phyloP scores from a whole-genome alignment of 2,329 filamentous ascomycete genomes.

The Fonsecaea pedrosoi region DNA sequence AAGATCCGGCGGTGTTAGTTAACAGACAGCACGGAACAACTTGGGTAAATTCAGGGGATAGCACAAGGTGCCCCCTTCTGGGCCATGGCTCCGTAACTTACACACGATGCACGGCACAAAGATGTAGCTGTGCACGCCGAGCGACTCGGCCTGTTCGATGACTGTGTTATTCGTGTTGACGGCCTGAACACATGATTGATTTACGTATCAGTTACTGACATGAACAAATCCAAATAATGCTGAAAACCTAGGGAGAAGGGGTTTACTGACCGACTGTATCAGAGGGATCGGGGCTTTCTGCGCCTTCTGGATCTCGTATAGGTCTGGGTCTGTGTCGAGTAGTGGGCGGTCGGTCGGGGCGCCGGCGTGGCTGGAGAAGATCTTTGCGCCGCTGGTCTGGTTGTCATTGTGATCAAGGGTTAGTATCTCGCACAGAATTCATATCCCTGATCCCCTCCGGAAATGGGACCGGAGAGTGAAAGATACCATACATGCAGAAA shows the following conservation, averaged over 20 bases:
- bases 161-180: slow-evolving; percentile 52
- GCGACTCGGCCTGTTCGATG: slow-evolving; percentile 52
- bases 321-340: slow-evolving; percentile 52
- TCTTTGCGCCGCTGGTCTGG: slow-evolving; percentile 58
- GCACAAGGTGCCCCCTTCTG: no score
- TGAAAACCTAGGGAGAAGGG: no score
- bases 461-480: no score
- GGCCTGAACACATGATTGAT: slow-evolving; percentile 42
- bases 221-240: no score
- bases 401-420: background rate
- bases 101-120: slow-evolving; percentile 62
- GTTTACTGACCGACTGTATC: slow-evolving; percentile 41
- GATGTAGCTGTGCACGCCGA: slow-evolving; percentile 59
- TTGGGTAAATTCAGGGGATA: no score
- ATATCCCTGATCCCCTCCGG: no score
- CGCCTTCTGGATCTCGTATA: slow-evolving; percentile 55
- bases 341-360: slow-evolving; percentile 52
- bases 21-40: no score
- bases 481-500: slow-evolving; percentile 56
- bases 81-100: slow-evolving; percentile 1
- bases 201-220: no score
- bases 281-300: slow-evolving; percentile 40
- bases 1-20: no score
- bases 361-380: slow-evolving; percentile 58
- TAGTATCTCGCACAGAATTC: no score